Percentiles rank a stretch among this genome's conserved stretches.
Conservation (phyloP, 1,284 basidiomycete genomes). For the Boletus austroedulis region DNA sequence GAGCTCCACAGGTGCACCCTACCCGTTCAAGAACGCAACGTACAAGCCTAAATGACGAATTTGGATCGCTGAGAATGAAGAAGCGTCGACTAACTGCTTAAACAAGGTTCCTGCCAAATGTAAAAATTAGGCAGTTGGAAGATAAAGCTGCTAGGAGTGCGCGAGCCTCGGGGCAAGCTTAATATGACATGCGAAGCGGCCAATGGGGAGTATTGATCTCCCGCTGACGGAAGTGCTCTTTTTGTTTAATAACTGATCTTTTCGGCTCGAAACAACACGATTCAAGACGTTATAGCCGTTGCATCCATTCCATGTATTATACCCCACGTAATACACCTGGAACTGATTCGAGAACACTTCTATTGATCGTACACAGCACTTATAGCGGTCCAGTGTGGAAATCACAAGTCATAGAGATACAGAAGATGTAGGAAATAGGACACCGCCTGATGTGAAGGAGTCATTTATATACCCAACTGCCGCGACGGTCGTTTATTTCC, state of each 20-base stretch:
- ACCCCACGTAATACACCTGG: background rate
- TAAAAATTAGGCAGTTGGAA: slow-evolving; percentile 6
- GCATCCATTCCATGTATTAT: background rate
- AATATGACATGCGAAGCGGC: background rate
- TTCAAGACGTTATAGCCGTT: background rate
- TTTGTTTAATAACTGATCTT: slow-evolving; percentile 7
- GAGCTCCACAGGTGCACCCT: background rate
- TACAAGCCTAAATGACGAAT: slow-evolving; percentile 2
- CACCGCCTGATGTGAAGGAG: background rate
- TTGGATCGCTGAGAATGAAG: slow-evolving; percentile 1
- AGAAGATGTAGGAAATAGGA: background rate
- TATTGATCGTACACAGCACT: slow-evolving; percentile 15
- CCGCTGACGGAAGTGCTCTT: background rate
- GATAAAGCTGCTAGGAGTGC: background rate
- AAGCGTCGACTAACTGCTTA: background rate
- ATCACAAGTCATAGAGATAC: slow-evolving; percentile 13
- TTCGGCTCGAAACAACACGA: background rate
- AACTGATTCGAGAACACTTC: slow-evolving; percentile 2
- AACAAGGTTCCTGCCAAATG: background rate
- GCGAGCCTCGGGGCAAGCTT: background rate
- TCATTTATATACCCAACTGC: slow-evolving; percentile 12
- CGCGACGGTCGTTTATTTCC: slow-evolving; percentile 23
- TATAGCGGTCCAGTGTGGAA: background rate
- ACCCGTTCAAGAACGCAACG: slow-evolving; percentile 3
- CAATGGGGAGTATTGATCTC: background rate